A percentile compares a stretch with the other conserved stretches of the same genome.
Conservation (phyloP, 805 yeast genomes). For the Candida xyloterini region DNA sequence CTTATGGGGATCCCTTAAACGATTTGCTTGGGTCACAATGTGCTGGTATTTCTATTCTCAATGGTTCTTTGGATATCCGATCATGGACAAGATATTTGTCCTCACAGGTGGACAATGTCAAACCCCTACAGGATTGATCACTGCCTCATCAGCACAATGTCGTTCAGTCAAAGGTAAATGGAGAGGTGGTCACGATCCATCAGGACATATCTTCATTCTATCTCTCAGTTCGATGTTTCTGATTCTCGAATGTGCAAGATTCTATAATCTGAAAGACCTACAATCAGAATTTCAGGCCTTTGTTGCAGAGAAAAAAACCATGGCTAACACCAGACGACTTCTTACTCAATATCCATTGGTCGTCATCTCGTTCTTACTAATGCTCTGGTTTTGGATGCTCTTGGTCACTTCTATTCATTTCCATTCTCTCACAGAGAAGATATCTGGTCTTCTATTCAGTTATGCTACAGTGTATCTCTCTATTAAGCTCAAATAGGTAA, state of each 20-base stretch:
- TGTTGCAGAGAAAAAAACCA: conserved; percentile 1
- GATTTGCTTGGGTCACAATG: conserved; percentile 55
- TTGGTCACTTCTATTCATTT: conserved; percentile 80
- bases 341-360: conserved; percentile 24
- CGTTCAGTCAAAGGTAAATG: conserved; percentile 62
- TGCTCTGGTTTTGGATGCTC: conserved; percentile 83
- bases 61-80: conserved; percentile 79
- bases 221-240: conserved; percentile 63
- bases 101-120: conserved; percentile 81
- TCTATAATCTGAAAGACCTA: conserved; percentile 18
- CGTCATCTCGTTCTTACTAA: conserved; percentile 35
- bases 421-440: conserved; percentile 75
- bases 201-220: conserved; percentile 86
- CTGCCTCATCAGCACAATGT: conserved; percentile 34
- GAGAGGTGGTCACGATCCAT: conserved; percentile 92
- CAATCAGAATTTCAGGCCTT: conserved; percentile 7
- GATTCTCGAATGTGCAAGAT: conserved; percentile 52
- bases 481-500: conserved; percentile 12
- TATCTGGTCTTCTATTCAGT: conserved; percentile 67
- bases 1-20: conserved; percentile 21
- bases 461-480: conserved; percentile 42
- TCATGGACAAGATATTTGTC: conserved; percentile 83
- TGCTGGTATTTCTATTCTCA: conserved; percentile 91
- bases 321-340: conserved; percentile 8
- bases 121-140: neutral